Percentiles rank a stretch among this genome's conserved stretches.
These are phyloP conservation scores for Nepenthes alata DNA, from an alignment of 179 eudicot genomes.

Conservation along the genomic window DNA sequence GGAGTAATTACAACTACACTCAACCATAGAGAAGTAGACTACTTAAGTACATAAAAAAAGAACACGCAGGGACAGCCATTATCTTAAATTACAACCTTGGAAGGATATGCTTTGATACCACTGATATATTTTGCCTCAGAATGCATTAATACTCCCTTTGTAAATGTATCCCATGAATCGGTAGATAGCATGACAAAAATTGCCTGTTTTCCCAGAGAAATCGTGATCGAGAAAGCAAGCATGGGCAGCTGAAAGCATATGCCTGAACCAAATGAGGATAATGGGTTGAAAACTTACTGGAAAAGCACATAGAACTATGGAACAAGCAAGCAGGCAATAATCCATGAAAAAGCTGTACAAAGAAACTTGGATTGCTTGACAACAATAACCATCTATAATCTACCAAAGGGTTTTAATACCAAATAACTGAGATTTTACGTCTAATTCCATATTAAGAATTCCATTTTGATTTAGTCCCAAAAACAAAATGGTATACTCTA, in stretches of 20 bases:
- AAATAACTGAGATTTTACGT: too few relatives aligned
- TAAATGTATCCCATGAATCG: slow-evolving; percentile 59
- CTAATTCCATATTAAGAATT: too few relatives aligned
- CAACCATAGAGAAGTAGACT: too few relatives aligned
- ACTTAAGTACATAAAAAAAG: too few relatives aligned
- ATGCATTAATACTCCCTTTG: slow-evolving; percentile 35
- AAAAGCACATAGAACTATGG: neutral
- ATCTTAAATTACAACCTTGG: neutral
- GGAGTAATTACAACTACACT: too few relatives aligned
- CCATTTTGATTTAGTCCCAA: too few relatives aligned
- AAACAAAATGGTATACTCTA: too few relatives aligned
- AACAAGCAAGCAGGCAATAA: too few relatives aligned
- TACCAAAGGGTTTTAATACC: too few relatives aligned
- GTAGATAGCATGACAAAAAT: slow-evolving; percentile 71
- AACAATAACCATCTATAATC: too few relatives aligned
- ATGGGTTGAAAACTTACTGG: neutral
- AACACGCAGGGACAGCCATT: too few relatives aligned
- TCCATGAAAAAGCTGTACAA: neutral
- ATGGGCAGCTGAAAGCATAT: slow-evolving; percentile 79
- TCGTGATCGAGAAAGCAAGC: slow-evolving; percentile 71
- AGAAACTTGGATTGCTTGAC: too few relatives aligned
- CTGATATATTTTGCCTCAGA: slow-evolving; percentile 72
- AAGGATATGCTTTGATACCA: slow-evolving; percentile 46
- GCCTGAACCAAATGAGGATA: slow-evolving; percentile 26
- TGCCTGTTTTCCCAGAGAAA: slow-evolving; percentile 71